These are phyloP conservation scores for Excoecaria cochinchinensis DNA, from an alignment of 345 rosid genomes.

Conservation along the genomic window DNA sequence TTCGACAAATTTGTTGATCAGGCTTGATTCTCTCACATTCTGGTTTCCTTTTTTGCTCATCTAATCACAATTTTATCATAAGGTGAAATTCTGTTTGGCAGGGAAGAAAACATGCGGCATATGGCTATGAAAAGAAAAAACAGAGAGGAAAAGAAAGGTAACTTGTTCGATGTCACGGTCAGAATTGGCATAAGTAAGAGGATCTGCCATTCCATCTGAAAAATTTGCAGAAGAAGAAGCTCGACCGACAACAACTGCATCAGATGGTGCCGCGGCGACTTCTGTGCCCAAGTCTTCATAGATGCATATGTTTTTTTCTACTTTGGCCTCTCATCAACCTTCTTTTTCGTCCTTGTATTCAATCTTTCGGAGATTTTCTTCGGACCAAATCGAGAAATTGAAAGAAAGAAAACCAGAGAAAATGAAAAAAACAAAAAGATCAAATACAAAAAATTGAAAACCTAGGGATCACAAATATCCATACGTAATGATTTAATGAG, in stretches of 20 bases:
- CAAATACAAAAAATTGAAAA: constrained; percentile 19
- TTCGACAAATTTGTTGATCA: no score
- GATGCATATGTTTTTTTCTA: constrained; percentile 57
- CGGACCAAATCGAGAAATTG: background rate
- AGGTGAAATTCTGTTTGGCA: no score
- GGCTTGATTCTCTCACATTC: no score
- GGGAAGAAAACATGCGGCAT: no score
- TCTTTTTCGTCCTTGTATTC: background rate
- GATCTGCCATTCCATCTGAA: constrained; percentile 99
- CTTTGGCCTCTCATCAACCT: constrained; percentile 45
- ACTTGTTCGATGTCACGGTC: constrained; percentile 93
- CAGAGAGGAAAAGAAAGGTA: constrained; percentile 19
- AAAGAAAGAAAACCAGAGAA: background rate
- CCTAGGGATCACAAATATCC: constrained; percentile 4
- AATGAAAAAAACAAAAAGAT: background rate
- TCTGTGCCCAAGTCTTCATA: constrained; percentile 80
- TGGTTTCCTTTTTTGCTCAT: no score
- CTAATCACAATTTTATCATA: no score
- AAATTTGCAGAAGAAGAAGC: constrained; percentile 37
- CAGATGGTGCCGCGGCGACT: constrained; percentile 52
- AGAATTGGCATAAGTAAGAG: constrained; percentile 61
- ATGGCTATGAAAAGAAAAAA: background rate
- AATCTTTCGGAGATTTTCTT: background rate
- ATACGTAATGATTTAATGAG: background rate
- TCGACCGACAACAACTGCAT: constrained; percentile 50